A percentile compares a stretch with the other conserved stretches of the same genome.
phyloP scores from a whole-genome alignment of 108 stramenopile genomes.

The Ochromonas danica region DNA sequence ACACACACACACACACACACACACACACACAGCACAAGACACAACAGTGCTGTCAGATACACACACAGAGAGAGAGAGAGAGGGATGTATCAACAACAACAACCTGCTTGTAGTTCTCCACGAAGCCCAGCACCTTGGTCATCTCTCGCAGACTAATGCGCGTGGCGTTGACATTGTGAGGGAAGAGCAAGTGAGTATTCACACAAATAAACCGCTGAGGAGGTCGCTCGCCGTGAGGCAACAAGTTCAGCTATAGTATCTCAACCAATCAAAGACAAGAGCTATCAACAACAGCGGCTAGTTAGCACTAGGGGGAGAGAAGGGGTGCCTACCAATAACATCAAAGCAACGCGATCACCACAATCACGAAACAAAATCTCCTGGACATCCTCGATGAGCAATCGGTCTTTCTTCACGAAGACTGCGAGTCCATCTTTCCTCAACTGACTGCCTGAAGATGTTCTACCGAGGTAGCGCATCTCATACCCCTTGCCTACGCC shows the following conservation, averaged over 20 bases:
- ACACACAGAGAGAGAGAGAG: too few relatives aligned
- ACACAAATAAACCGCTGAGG: slow-evolving; percentile 19
- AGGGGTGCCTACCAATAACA: too few relatives aligned
- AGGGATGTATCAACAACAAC: too few relatives aligned
- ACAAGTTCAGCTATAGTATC: too few relatives aligned
- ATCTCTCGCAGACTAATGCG: slow-evolving; percentile 22
- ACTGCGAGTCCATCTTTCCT: slow-evolving; percentile 18
- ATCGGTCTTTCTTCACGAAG: not conserved
- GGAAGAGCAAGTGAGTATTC: slow-evolving; percentile 36
- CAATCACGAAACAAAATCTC: slow-evolving; percentile 28
- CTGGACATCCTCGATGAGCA: not conserved
- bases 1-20: too few relatives aligned
- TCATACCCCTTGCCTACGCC: slow-evolving; percentile 19
- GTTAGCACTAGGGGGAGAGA: too few relatives aligned
- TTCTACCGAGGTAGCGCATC: slow-evolving; percentile 4
- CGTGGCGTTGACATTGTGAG: slow-evolving; percentile 5
- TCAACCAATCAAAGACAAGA: too few relatives aligned
- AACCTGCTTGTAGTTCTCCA: slow-evolving; percentile 29
- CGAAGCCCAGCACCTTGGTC: slow-evolving; percentile 29
- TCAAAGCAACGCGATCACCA: slow-evolving; percentile 32
- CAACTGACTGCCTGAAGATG: not conserved
- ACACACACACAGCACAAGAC: too few relatives aligned
- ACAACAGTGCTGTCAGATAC: too few relatives aligned
- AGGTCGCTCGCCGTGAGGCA: too few relatives aligned
- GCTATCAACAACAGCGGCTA: too few relatives aligned